A percentile compares a stretch with the other conserved stretches of the same genome.
Evolutionary conservation across 225 moss, liverwort and hornwort species (phyloP).

Genomic region (Asterella californica): DNA sequence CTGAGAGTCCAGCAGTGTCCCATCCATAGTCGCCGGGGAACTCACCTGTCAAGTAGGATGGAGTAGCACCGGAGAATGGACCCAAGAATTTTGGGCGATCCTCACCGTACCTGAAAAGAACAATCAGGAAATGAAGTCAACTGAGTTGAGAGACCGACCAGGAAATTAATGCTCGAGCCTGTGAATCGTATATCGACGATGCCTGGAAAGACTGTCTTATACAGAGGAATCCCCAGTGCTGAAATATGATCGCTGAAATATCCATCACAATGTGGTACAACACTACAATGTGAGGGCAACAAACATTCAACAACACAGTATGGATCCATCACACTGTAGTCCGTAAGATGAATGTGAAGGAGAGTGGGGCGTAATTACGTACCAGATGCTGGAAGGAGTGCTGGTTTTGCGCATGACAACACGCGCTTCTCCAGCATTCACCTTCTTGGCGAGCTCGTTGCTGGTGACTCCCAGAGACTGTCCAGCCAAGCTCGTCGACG

Average conservation of each 20-base stretch:
- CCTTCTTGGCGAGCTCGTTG: conserved; percentile 11
- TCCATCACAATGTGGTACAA: no score
- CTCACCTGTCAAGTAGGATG: conserved; percentile 37
- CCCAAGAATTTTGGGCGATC: conserved; percentile 53
- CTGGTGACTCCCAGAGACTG: neutral
- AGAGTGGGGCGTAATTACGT: neutral
- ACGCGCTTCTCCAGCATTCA: conserved; percentile 38
- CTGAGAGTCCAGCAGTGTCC: conserved; percentile 49
- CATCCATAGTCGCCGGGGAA: conserved; percentile 54
- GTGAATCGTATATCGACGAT: no score
- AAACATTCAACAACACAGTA: no score
- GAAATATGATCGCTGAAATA: no score
- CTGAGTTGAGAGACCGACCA: no score
- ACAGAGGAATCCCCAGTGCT: no score
- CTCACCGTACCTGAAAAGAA: conserved; percentile 41
- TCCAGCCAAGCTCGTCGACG: conserved; percentile 4
- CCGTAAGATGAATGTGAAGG: no score
- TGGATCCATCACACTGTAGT: no score
- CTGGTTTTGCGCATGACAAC: conserved; percentile 31
- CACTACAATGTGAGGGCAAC: no score
- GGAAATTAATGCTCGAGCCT: no score
- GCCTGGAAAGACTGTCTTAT: no score
- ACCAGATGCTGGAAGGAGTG: conserved; percentile 33
- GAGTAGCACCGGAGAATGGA: conserved; percentile 40
- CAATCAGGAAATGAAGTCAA: no score